Percentiles rank a stretch among this genome's conserved stretches.
Evolutionary conservation across 805 yeast species (phyloP).

Genomic region (Lipomyces orientalis): DNA sequence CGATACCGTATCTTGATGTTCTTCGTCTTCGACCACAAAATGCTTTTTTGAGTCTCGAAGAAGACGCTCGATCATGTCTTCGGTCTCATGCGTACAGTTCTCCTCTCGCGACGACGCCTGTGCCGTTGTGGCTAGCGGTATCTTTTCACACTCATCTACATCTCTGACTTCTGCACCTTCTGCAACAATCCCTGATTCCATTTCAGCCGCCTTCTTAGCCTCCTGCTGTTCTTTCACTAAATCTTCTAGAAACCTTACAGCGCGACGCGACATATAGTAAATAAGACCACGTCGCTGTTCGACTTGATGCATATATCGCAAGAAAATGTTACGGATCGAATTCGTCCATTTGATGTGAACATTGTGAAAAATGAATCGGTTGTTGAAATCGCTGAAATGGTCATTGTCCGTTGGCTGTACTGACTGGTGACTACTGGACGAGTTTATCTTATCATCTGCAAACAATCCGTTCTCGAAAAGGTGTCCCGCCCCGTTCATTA

Average conservation of each 20-base stretch:
- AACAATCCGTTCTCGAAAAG: conserved; percentile 7
- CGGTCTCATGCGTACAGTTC: conserved; percentile 19
- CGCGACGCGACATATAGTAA: conserved; percentile 54
- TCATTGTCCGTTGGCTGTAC: conserved; percentile 20
- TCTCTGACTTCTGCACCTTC: conserved; percentile 9
- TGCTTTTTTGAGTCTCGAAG: conserved; percentile 24
- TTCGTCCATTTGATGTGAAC: conserved; percentile 82
- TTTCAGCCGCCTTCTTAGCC: not conserved
- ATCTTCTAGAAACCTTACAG: conserved; percentile 59
- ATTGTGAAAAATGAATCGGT: conserved; percentile 74
- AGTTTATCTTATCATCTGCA: conserved; percentile 10
- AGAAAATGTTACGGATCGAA: conserved; percentile 63
- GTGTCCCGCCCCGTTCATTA: not conserved
- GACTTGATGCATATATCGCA: conserved; percentile 61
- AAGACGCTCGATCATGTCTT: conserved; percentile 28
- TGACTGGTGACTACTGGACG: not conserved
- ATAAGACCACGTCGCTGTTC: conserved; percentile 53
- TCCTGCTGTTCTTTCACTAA: conserved; percentile 49
- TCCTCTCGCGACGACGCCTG: conserved; percentile 11
- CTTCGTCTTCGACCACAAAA: conserved; percentile 32
- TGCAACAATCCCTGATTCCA: not conserved
- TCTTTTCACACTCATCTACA: conserved; percentile 11
- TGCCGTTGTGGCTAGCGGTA: not conserved
- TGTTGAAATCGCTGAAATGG: conserved; percentile 52
- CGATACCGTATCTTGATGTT: not conserved